Evolutionary conservation across 2,329 filamentous ascomycete genomes (phyloP), one percentile per base, ranked within the genome.

Genomic region (Immersiporthe knoxdaviesiana): DNA sequence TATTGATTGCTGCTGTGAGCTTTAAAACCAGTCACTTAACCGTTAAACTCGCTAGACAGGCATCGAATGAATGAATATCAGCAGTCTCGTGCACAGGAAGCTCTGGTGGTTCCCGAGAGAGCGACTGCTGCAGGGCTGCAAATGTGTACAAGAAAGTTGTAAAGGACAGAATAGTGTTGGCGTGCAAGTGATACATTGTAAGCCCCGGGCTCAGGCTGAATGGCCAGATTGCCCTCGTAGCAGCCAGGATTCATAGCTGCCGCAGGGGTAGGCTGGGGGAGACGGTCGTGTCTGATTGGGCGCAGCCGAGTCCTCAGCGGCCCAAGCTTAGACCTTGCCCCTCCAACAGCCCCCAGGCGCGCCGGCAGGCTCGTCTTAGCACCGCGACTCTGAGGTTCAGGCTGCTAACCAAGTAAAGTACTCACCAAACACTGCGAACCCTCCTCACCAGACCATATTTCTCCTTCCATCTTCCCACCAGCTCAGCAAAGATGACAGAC

Each of bases 401-500:
- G 39, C 59, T 37, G 11, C 35, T 12, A 60, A 18, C 32, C n/a
- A n/a, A n/a, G n/a, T n/a, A n/a, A n/a, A n/a, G n/a, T 41, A 11
- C 35, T 35, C 8, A 44, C n/a, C 30, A 62, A 62, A 14, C 12
- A 24, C n/a, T 18, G 12, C 66, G 60, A 69, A 69, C 68, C 54
- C 64, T 69, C 52, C 44, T 58, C 35, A 35, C 30, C 37, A 62
- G 66, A 66, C 56, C 68, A 52, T 39, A 35, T 8, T 35, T 12
- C 30, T 37, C 21, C 35, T 47, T 47, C 61, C 52, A 47, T 58
- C 68, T 50, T 39, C 52, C 52, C 32, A 47, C 44, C 56, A 44
- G 32, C 56, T 60, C n/a, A 16, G 21, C 41, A 39, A 52, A 68
- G 70, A 97, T 97, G 92, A 90, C 93, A 41, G 94, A 97, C 79